Conservation (phyloP, 2,329 filamentous ascomycete species). For the Diaporthe batatas region DNA sequence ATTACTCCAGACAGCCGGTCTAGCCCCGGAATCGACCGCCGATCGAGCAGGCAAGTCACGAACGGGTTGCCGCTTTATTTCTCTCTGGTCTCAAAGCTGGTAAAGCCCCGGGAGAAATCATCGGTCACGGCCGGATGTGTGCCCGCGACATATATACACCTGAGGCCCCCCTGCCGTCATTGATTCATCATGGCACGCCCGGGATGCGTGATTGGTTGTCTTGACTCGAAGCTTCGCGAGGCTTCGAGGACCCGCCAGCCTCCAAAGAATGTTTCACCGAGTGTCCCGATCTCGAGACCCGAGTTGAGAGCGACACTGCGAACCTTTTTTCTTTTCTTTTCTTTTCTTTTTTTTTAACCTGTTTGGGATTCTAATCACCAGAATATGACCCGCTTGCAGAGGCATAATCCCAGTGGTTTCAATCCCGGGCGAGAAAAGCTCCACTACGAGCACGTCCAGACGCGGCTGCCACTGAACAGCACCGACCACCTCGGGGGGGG, state of each 20-base stretch:
- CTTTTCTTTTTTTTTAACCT: not conserved
- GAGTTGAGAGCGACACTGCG: not conserved
- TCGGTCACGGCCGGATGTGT: not conserved
- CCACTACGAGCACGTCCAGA: not conserved
- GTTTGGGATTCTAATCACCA: not conserved
- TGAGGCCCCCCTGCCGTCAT: constrained; percentile 14
- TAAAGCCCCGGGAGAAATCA: not conserved
- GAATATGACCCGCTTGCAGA: not conserved
- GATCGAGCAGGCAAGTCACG: constrained; percentile 33
- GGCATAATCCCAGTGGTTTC: not conserved
- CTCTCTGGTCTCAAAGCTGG: not conserved
- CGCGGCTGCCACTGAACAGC: not conserved
- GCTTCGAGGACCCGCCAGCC: constrained; percentile 25
- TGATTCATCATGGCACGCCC: not conserved
- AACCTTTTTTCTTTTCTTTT: not conserved
- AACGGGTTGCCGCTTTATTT: constrained; percentile 16
- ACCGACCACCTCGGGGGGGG: not conserved
- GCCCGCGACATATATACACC: not conserved
- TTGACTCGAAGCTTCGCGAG: constrained; percentile 34
- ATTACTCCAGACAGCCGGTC: constrained; percentile 16
- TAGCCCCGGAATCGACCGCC: constrained; percentile 27
- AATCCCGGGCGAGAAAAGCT: constrained; percentile 12
- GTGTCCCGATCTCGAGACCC: not conserved
- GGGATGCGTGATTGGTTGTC: not conserved
- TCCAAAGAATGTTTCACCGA: not conserved